Evolutionary conservation across 1,139 yeast genomes (phyloP).

Genomic region (Lodderomyces oxycetoniae): DNA sequence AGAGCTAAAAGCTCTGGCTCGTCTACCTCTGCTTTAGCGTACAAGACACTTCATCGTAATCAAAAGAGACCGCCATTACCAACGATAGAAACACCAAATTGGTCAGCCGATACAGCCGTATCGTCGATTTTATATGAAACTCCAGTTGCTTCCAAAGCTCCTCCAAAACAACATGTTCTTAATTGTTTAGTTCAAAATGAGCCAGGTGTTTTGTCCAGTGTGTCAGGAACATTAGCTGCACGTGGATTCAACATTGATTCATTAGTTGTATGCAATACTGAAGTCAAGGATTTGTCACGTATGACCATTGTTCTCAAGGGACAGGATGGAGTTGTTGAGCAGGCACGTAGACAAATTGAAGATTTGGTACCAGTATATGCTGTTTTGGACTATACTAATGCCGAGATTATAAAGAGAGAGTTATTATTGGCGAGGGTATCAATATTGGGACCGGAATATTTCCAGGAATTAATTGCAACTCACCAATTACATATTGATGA

Average conservation of each 20-base stretch:
- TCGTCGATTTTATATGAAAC: conserved; percentile 93
- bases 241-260: conserved; percentile 98
- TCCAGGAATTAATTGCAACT: conserved; percentile 87
- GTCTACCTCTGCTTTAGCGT: conserved; percentile 85
- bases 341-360: conserved; percentile 97
- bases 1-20: conserved; percentile 48
- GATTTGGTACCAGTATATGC: conserved; percentile 98
- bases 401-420: conserved; percentile 89
- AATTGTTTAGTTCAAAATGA: conserved; percentile 97
- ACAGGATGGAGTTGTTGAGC: conserved; percentile 94
- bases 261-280: conserved; percentile 92
- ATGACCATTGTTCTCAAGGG: conserved; percentile 96
- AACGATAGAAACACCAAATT: conserved; percentile 87
- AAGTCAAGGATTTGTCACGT: conserved; percentile 89
- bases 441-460: conserved; percentile 92
- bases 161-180: conserved; percentile 78
- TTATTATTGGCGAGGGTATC: conserved; percentile 87
- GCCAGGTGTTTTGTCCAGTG: conserved; percentile 93
- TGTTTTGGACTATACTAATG: conserved; percentile 86
- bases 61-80: conserved; percentile 89
- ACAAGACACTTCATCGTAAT: conserved; percentile 84
- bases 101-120: conserved; percentile 96
- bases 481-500: conserved; percentile 54
- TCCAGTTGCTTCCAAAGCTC: conserved; percentile 67
- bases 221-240: conserved; percentile 94